Evolutionary conservation across 371 early-diverging fungal genomes (phyloP), one percentile per base, ranked within the genome.

Genomic region (Mucor indicus): DNA sequence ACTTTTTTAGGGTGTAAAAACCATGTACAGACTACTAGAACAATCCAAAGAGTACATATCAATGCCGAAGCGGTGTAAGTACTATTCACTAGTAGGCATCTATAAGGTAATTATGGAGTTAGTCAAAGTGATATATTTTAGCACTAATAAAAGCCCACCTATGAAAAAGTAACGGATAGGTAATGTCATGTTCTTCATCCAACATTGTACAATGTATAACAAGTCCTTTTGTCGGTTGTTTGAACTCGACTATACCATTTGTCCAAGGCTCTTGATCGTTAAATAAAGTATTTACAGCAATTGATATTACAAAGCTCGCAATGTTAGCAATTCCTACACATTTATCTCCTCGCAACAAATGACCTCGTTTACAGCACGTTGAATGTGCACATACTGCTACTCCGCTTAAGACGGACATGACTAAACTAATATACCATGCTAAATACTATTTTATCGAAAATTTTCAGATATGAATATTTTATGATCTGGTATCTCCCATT

Each of bases 241-340:
- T 55, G 25, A 68, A 63, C 21, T 61, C 59, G 6, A 72, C 55
- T 12, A 58, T 44, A 1, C 64, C 64, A 22, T 63, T 43, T 20
- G 69, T 68, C 64, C 69, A 72, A 2, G 73, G 73, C 23, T 72
- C 73, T 45, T 63, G 62, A 13, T 52, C 54, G 12, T 48, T 38
- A 11, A 59, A 21, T 19, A 60, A 56, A 21, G 71, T 64, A 19
- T 53, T 52, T 1, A 45, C 19, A 19, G 56, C 8, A n/a, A 69
- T 43, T 12, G 50, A 51, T 3, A 16, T 27, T 1, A 38, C 4
- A 2, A 60, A 31, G 5, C 42, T 36, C 3, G 55, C 15, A n/a
- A 50, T 38, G 25, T 65, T 69, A 38, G 56, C 39, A 1, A 50
- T 37, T n/a, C 66, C 57, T 3, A 69, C 44, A 5, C 31, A 55